Base-by-base conservation (phyloP, 2,329 filamentous ascomycete genomes). In the Exophiala aquamarina region DNA sequence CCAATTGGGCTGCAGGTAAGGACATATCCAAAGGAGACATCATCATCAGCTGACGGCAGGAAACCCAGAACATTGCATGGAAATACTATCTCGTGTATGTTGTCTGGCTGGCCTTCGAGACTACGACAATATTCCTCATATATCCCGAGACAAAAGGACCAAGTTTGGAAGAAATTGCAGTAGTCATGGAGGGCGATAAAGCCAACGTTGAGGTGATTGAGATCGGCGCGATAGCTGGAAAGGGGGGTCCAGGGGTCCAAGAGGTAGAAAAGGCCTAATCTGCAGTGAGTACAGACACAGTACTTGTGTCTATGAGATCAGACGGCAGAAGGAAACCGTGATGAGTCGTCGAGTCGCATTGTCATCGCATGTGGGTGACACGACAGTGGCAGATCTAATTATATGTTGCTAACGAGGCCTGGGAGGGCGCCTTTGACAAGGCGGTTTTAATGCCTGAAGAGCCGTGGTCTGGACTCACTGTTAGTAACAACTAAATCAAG, bases 71-170 rank as follows among this genome's bases (percentile, higher is more conserved):
- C 8, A 63, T 68, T 44, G 55, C 44, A 4, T 68, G 65, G 64
- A 64, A 58, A 42, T 67, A 64, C 41, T 72, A 70, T n/a, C 61
- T 71, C 18, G 67, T 67, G 9, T 54, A 66, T n/a, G 63, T 66
- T 18, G 54, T 63, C 10, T 60, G 62, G 3, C 49, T 45, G 11
- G 17, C 43, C 23, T 32, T 54, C 17, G 47, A 44, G 13, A 49
- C 52, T 4, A 14, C 40, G 1, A 39, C 63, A 54, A 51, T 59
- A 20, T 63, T 54, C 47, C 55, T 60, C 4, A 44, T 62, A 11
- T 53, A 63, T 21, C 60, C 61, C 0, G 61, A 64, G 46, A 64
- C 62, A 0, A 62, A 60, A 29, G 60, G 60, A 1, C 36, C 58
- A 42, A 53, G 52, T 7, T 35, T 64, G 23, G 60, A 64, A 35